A percentile compares a stretch with the other conserved stretches of the same genome.
Evolutionary conservation across 2,329 filamentous ascomycete species (phyloP).

Genomic region (Coniochaeta sp.): DNA sequence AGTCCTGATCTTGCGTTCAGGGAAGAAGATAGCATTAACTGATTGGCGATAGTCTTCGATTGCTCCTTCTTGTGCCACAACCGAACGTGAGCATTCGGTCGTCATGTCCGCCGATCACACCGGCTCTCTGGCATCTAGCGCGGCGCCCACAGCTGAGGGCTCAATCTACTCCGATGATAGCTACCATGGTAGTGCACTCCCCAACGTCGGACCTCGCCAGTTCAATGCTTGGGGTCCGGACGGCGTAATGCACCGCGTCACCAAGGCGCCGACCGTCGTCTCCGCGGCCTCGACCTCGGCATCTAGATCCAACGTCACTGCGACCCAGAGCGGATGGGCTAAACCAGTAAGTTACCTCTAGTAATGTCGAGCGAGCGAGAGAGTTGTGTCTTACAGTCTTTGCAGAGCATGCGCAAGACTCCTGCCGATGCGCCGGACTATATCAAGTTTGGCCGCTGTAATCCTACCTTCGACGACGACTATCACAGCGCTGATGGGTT

Average conservation of each 20-base stretch:
- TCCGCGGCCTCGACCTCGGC: conserved; percentile 5
- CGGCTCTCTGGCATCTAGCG: background rate
- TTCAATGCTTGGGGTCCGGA: conserved; percentile 15
- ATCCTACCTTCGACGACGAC: background rate
- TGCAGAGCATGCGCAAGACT: background rate
- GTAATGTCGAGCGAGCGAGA: background rate
- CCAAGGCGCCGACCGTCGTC: conserved; percentile 6
- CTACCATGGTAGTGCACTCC: background rate
- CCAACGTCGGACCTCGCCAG: background rate
- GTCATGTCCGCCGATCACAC: background rate
- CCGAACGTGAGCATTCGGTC: background rate
- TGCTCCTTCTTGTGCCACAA: background rate
- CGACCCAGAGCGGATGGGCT: conserved; percentile 9
- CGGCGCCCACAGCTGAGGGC: background rate
- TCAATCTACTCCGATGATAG: background rate
- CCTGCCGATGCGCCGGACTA: conserved; percentile 7
- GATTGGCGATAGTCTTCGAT: background rate
- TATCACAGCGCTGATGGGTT: background rate
- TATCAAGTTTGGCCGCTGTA: background rate
- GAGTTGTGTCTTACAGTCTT: background rate
- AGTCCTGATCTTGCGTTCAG: background rate
- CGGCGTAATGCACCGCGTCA: conserved; percentile 8
- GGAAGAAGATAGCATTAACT: background rate
- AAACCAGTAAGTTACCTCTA: conserved; percentile 7
- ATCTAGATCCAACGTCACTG: background rate